Evolutionary conservation across 2,329 filamentous ascomycete genomes (phyloP).

Genomic region (Exophiala bonariae): DNA sequence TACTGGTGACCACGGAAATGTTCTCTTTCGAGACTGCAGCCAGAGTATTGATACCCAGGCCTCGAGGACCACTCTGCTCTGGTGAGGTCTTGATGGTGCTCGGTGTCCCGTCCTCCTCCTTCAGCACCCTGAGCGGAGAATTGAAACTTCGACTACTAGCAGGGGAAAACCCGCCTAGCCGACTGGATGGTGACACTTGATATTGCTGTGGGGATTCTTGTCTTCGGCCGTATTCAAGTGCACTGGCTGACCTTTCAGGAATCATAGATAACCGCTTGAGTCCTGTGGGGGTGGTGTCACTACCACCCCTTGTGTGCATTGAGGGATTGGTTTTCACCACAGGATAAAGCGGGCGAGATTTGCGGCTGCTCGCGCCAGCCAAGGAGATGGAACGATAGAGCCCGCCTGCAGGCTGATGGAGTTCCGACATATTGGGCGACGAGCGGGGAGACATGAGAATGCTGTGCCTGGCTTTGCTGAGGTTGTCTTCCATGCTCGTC

Average conservation of each 20-base stretch:
- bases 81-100: slow-evolving; percentile 27
- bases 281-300: slow-evolving; percentile 39
- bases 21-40: slow-evolving; percentile 21
- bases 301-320: slow-evolving; percentile 40
- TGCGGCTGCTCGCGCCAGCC: slow-evolving; percentile 23
- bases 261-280: slow-evolving; percentile 24
- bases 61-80: slow-evolving; percentile 17
- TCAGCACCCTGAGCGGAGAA: slow-evolving; percentile 23
- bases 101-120: slow-evolving; percentile 25
- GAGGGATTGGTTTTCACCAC: slow-evolving; percentile 34
- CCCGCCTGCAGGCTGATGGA: slow-evolving; percentile 41
- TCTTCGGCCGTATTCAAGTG: slow-evolving; percentile 25
- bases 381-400: slow-evolving; percentile 43
- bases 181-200: slow-evolving; percentile 7
- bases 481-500: slow-evolving; percentile 90
- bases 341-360: slow-evolving; percentile 17
- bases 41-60: slow-evolving; percentile 27
- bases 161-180: slow-evolving; percentile 13
- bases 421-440: slow-evolving; percentile 45
- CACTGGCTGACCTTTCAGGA: slow-evolving; percentile 28
- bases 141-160: slow-evolving; percentile 25
- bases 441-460: slow-evolving; percentile 56
- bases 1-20: slow-evolving; percentile 19
- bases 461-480: slow-evolving; percentile 73
- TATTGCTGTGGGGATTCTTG: slow-evolving; percentile 23